Percentiles rank a stretch among this genome's conserved stretches.
These are phyloP conservation scores for Arachnomyces sp. DNA, from an alignment of 2,329 filamentous ascomycete species.

Conservation along the genomic window DNA sequence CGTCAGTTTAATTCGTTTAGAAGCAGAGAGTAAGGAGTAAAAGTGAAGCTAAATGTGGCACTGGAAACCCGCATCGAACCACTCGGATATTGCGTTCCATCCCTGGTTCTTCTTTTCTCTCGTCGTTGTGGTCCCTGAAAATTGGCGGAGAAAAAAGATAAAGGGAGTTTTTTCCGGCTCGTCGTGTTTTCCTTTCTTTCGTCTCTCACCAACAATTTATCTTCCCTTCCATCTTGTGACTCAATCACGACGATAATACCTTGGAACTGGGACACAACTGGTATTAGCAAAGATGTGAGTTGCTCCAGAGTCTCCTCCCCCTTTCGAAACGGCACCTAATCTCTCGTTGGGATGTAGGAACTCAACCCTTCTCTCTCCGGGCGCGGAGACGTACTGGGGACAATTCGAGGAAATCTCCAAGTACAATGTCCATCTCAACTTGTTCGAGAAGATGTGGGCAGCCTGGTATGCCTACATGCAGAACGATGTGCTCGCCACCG, in stretches of 20 bases:
- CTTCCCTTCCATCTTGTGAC: background rate
- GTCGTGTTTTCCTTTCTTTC: background rate
- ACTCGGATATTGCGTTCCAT: conserved; percentile 5
- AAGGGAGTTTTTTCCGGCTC: background rate
- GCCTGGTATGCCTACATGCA: conserved; percentile 98
- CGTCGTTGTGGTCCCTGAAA: conserved; percentile 5
- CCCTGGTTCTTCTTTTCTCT: conserved; percentile 7
- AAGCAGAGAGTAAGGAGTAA: too few relatives aligned
- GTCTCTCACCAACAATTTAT: conserved; percentile 3
- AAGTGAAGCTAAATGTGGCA: too few relatives aligned
- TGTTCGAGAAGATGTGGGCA: conserved; percentile 83
- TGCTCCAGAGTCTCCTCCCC: background rate
- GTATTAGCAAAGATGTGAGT: conserved; percentile 16
- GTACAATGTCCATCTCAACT: conserved; percentile 78
- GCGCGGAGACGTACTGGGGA: conserved; percentile 54
- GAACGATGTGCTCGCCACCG: conserved; percentile 92
- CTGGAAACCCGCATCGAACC: too few relatives aligned
- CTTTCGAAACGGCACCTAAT: conserved; percentile 2
- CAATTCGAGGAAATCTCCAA: conserved; percentile 57
- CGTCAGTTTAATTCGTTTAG: too few relatives aligned
- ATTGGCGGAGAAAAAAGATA: conserved; percentile 17
- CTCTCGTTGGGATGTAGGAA: conserved; percentile 30
- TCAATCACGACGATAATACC: background rate
- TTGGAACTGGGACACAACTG: background rate
- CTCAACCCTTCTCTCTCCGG: conserved; percentile 34